Base-by-base conservation (phyloP, 441 rosid species). In the Omphalea diandra region DNA sequence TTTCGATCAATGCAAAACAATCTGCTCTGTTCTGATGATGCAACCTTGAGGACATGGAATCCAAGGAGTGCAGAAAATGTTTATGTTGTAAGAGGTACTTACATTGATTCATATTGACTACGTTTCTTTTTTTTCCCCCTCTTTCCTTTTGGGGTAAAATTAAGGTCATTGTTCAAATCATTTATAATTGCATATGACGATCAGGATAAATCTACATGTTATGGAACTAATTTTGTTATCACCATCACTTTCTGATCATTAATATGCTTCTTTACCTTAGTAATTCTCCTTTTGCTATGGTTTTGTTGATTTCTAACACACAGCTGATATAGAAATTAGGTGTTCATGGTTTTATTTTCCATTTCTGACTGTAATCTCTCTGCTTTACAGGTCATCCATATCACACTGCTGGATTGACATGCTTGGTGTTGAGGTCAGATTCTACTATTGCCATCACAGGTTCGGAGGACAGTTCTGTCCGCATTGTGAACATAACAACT, bases 11-110 rank as follows among this genome's bases (percentile, higher is more conserved):
- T 97, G 98, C 69, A 90, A 92, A 84, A 84, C 85, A 43, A 83
- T 94, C 26, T 90, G 96, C 73, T 88, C 91, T 57, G 98, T 70
- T 92, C 97, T 40, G 91, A 87, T 77, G 99, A 94, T 85, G 96
- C 94, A 61, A 90, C 93, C 56, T 70, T 94, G 85, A 87, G 96
- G 62, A 80, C 90, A 38, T 92, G 97, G 98, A 88, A 94, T 70
- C 98, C 98, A 17, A 94, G 68, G 74, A 87, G 86, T 80, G 93
- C 87, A 7, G 93, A 87, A 78, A 86, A 73, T 55, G 79, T 83
- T 67, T 96, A 89, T 79, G 87, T 85, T n/a, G 82, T 91, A 38
- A 83, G 77, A 88, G 97, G 97, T 79, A 88, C 43, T 35, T 35
- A 3, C 46, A 41, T 27, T 46, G 46, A 35, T 54, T 60, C 4